Percentiles rank a stretch among this genome's conserved stretches.
These are phyloP conservation scores for Globisporangium okanoganense DNA, from an alignment of 352 stramenopile genomes.

Conservation along the genomic window DNA sequence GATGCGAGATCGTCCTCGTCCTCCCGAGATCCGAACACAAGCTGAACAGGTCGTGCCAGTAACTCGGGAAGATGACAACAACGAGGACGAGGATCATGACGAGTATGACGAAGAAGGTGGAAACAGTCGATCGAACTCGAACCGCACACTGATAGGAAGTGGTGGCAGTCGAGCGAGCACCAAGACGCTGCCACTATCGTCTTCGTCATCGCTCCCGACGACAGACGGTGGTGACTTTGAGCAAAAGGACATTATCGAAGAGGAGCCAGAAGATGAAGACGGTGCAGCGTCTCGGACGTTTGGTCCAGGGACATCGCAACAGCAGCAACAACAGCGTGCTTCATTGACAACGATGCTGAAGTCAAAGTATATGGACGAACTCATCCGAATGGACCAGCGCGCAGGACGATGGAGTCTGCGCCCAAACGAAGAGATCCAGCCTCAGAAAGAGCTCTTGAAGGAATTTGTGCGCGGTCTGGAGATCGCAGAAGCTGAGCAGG, in stretches of 20 bases:
- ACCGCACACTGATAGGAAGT: slow-evolving; percentile 43
- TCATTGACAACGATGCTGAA: slow-evolving; percentile 62
- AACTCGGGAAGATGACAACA: slow-evolving; percentile 4
- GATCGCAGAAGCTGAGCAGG: slow-evolving; percentile 68
- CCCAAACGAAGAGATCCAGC: slow-evolving; percentile 26
- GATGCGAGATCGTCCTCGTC: background rate
- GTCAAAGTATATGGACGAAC: slow-evolving; percentile 51
- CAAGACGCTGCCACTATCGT: slow-evolving; percentile 47
- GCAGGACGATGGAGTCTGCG: slow-evolving; percentile 29
- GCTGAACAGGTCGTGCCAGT: background rate
- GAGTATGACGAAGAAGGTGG: slow-evolving; percentile 6
- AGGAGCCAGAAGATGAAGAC: slow-evolving; percentile 43
- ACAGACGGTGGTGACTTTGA: slow-evolving; percentile 34
- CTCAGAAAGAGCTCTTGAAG: slow-evolving; percentile 48
- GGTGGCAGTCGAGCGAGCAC: slow-evolving; percentile 40
- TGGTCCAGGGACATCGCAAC: background rate
- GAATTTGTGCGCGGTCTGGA: slow-evolving; percentile 74
- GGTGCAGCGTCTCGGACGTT: background rate
- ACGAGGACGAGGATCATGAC: slow-evolving; percentile 26
- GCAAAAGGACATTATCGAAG: slow-evolving; percentile 27
- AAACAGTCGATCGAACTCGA: slow-evolving; percentile 32
- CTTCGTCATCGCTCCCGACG: slow-evolving; percentile 38
- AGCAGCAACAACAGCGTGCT: slow-evolving; percentile 19
- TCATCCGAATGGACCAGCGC: slow-evolving; percentile 42
- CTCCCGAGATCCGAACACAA: slow-evolving; percentile 10